Percentiles rank a stretch among this genome's conserved stretches.
Conservation (phyloP, 2,329 filamentous ascomycete genomes). For the Alternaria gaisen region DNA sequence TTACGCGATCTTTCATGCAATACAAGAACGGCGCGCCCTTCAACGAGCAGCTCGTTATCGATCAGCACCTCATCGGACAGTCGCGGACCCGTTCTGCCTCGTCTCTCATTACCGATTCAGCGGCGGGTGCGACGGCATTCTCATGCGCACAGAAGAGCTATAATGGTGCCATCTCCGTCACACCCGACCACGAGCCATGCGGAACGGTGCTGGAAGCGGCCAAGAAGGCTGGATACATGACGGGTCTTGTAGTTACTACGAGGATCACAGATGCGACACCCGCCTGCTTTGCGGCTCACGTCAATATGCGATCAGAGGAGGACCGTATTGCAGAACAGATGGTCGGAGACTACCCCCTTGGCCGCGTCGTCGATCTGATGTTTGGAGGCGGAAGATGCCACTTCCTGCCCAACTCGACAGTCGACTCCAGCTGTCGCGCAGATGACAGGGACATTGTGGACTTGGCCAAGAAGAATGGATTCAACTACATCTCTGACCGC, state of each 20-base stretch:
- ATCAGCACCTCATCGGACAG: slow-evolving; percentile 88
- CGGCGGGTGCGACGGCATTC: slow-evolving; percentile 96
- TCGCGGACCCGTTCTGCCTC: slow-evolving; percentile 85
- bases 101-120: slow-evolving; percentile 91
- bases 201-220: slow-evolving; percentile 94
- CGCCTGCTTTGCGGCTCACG: slow-evolving; percentile 92
- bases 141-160: slow-evolving; percentile 94
- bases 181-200: slow-evolving; percentile 85
- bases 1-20: slow-evolving; percentile 89
- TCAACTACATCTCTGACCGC: slow-evolving; percentile 78
- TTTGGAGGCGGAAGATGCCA: slow-evolving; percentile 92
- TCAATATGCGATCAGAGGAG: slow-evolving; percentile 79
- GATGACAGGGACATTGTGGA: slow-evolving; percentile 80
- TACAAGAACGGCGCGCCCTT: slow-evolving; percentile 75
- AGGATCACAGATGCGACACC: slow-evolving; percentile 95
- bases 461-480: slow-evolving; percentile 79
- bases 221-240: slow-evolving; percentile 89
- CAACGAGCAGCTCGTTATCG: slow-evolving; percentile 79
- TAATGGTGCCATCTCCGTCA: slow-evolving; percentile 91
- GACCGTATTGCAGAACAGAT: slow-evolving; percentile 94
- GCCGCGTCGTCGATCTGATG: slow-evolving; percentile 88
- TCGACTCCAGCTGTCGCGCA: slow-evolving; percentile 77
- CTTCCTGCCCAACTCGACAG: slow-evolving; percentile 83
- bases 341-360: slow-evolving; percentile 85
- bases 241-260: slow-evolving; percentile 93